Conservation (phyloP, 2,329 filamentous ascomycete species). For the Tolypocladium nubicola region DNA sequence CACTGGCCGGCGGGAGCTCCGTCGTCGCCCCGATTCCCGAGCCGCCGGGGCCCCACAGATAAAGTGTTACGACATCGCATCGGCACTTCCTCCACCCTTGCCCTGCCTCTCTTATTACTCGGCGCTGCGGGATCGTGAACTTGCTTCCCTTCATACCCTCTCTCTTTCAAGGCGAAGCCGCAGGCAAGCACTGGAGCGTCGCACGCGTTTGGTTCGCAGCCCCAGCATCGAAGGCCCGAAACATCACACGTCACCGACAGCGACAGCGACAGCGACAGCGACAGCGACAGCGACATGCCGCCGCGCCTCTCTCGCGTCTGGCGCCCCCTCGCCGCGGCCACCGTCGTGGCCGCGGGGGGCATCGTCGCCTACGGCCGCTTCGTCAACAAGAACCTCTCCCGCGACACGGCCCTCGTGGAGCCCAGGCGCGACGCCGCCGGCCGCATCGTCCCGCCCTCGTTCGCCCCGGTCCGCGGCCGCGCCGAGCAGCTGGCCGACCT, state of each 20-base stretch:
- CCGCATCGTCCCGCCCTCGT: slow-evolving; percentile 26
- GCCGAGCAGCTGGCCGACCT: slow-evolving; percentile 29
- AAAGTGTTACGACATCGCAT: neutral
- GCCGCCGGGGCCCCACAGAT: neutral
- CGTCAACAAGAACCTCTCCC: slow-evolving; percentile 16
- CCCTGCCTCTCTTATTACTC: neutral
- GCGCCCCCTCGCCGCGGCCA: slow-evolving; percentile 21
- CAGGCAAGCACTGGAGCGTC: neutral
- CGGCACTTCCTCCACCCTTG: neutral
- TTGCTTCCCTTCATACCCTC: neutral
- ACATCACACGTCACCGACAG: neutral
- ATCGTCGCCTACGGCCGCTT: slow-evolving; percentile 16
- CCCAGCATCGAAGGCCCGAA: too few relatives aligned
- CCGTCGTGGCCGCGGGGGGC: slow-evolving; percentile 18
- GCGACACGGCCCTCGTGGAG: slow-evolving; percentile 21
- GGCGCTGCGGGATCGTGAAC: neutral
- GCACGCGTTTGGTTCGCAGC: neutral
- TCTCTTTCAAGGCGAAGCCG: neutral
- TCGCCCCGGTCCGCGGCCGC: slow-evolving; percentile 22
- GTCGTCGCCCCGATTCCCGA: neutral
- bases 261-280: too few relatives aligned
- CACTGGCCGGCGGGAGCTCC: neutral
- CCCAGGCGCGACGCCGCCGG: slow-evolving; percentile 24
- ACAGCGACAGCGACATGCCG: slow-evolving; percentile 18
- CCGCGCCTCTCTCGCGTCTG: slow-evolving; percentile 22